These are phyloP conservation scores for Thalassiosira profunda DNA, from an alignment of 108 stramenopile species.

Conservation along the genomic window DNA sequence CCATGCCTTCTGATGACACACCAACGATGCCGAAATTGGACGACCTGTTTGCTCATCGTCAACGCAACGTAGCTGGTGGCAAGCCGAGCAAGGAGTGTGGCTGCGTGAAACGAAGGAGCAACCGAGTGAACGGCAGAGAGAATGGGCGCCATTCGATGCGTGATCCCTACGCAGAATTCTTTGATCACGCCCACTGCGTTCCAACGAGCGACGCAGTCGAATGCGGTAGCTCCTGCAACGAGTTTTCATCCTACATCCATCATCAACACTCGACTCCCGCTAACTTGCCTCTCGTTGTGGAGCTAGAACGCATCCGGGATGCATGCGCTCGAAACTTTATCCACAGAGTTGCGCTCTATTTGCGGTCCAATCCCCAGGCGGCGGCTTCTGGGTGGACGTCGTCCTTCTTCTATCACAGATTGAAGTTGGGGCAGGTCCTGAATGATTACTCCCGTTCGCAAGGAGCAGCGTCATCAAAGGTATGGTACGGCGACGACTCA, in stretches of 20 bases:
- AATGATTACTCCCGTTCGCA: slow-evolving; percentile 18
- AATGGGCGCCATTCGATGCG: slow-evolving; percentile 34
- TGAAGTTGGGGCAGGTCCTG: slow-evolving; percentile 21
- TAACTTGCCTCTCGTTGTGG: slow-evolving; percentile 23
- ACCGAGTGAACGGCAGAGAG: slow-evolving; percentile 4
- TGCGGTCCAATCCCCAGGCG: slow-evolving; percentile 1
- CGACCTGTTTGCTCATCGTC: slow-evolving; percentile 16
- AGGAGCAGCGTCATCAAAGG: background rate
- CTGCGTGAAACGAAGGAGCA: slow-evolving; percentile 12
- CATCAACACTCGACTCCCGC: background rate
- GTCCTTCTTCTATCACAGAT: slow-evolving; percentile 24
- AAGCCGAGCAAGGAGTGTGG: background rate
- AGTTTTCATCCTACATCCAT: slow-evolving; percentile 11
- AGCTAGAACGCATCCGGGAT: slow-evolving; percentile 27
- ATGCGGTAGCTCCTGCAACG: slow-evolving; percentile 26
- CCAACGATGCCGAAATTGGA: background rate
- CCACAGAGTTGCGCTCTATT: background rate
- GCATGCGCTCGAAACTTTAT: slow-evolving; percentile 39
- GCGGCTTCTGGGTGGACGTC: slow-evolving; percentile 30
- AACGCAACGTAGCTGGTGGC: slow-evolving; percentile 1
- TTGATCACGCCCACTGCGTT: slow-evolving; percentile 67
- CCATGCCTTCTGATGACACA: background rate
- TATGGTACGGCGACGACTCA: slow-evolving; percentile 17
- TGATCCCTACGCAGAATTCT: slow-evolving; percentile 84
- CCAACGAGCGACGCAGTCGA: slow-evolving; percentile 3